Base-by-base conservation (phyloP, 2,329 filamentous ascomycete species). In the Aspergillus sp. region DNA sequence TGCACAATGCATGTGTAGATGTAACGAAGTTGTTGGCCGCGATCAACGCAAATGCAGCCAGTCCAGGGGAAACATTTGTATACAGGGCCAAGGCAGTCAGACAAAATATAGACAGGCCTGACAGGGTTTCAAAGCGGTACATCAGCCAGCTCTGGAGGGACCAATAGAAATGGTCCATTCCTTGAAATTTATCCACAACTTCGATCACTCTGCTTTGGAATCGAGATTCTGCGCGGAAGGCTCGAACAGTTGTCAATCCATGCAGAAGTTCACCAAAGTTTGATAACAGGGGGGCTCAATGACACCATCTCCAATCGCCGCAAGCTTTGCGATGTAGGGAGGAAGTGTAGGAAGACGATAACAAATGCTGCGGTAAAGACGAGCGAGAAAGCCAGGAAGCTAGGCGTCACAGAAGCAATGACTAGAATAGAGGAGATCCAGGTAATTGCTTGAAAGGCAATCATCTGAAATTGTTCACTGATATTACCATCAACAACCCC, bases 141-240 rank as follows among this genome's bases (percentile, higher is more conserved):
- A 83, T 83, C 2, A 95, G 74, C 90, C 90, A 95, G 6, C 82
- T 81, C 52, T 94, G 88, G 35, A 94, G 75, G 46, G 83, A 87
- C 86, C 90, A 95, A 69, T 94, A 95, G 68, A 95, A 95, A 63
- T 96, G 90, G 57, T 96, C 90, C 78, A 95, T 93, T 61, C 89
- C 89, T 63, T 95, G 90, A 60, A 95, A 95, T 12, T 83, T 82
- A 59, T 95, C 90, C 0, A 90, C 89, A 0, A 90, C 89, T 2
- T 77, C 72, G 30, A 96, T 84, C 41, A 94, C 88, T 40, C 83
- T 79, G 49, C 83, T 78, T 59, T 94, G 88, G 58, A 95, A 95
- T 41, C 86, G 82, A 4, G 77, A 71, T 54, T 95, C 85, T 1
- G 85, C 88, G 39, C 78, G 81, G 61, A 94, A 91, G 0, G 90